Percentiles rank a stretch among this genome's conserved stretches.
Conservation (phyloP, 305 asterid genomes). For the Withania somnifera region DNA sequence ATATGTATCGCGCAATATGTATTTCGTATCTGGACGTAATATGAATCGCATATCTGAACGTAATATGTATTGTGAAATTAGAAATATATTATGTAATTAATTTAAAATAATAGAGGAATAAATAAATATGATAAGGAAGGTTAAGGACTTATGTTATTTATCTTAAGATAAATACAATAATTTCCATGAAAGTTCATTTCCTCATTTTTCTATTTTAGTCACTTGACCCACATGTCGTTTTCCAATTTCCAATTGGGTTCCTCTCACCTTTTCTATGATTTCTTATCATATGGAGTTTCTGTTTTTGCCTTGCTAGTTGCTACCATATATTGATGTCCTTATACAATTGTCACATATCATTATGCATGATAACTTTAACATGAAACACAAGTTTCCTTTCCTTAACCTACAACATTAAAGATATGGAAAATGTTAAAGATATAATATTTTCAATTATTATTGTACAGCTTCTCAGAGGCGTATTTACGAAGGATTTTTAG, state of each 20-base stretch:
- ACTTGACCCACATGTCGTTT: slow-evolving; percentile 32
- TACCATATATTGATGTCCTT: not conserved
- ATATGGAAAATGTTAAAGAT: not conserved
- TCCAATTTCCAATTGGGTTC: slow-evolving; percentile 8
- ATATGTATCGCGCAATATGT: too few relatives aligned
- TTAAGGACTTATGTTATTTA: not conserved
- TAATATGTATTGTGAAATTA: too few relatives aligned
- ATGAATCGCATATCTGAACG: too few relatives aligned
- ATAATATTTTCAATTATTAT: not conserved
- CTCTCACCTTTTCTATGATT: not conserved
- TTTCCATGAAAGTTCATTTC: not conserved
- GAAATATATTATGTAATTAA: too few relatives aligned
- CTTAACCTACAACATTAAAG: not conserved
- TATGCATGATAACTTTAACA: not conserved
- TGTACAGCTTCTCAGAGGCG: not conserved
- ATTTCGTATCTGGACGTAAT: too few relatives aligned
- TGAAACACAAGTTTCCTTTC: not conserved
- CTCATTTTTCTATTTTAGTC: slow-evolving; percentile 2
- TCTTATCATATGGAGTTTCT: not conserved
- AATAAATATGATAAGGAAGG: too few relatives aligned
- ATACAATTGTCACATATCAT: not conserved
- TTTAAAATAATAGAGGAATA: too few relatives aligned
- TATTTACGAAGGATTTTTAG: too few relatives aligned
- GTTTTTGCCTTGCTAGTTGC: not conserved
- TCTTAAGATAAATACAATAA: not conserved